Conservation (phyloP, 306 rosid genomes). For the Lotus japonicus region DNA sequence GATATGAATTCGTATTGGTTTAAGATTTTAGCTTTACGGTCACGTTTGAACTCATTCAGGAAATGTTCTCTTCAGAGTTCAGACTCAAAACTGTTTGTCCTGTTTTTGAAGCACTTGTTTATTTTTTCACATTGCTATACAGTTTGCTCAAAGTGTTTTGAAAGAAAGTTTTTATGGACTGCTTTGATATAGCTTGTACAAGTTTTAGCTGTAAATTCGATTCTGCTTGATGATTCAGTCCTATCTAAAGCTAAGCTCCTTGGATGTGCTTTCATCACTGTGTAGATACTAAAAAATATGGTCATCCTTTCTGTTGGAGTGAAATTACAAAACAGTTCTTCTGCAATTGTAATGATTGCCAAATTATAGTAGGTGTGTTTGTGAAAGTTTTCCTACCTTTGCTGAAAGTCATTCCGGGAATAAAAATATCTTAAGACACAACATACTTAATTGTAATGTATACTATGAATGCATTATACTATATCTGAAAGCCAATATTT, state of each 20-base stretch:
- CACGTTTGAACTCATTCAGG: background rate
- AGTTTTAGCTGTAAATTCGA: background rate
- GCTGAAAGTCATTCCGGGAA: background rate
- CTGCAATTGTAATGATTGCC: background rate
- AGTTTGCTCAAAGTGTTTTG: background rate
- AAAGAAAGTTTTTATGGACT: background rate
- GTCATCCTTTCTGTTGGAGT: background rate
- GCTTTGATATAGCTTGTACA: background rate
- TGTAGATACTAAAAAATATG: background rate
- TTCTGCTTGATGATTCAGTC: constrained; percentile 1
- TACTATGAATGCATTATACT: background rate
- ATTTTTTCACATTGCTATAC: background rate
- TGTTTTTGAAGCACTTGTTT: background rate
- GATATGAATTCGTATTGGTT: background rate
- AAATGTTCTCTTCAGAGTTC: background rate
- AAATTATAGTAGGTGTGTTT: background rate
- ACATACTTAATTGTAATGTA: background rate
- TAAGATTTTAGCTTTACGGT: background rate
- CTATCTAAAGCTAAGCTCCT: background rate
- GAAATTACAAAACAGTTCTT: background rate
- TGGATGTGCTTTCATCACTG: background rate
- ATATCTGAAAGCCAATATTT: constrained; percentile 9
- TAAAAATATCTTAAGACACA: background rate
- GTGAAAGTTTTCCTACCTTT: constrained; percentile 11
- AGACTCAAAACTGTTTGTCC: background rate